Evolutionary conservation across 2,329 filamentous ascomycete genomes (phyloP).

Genomic region (Colletotrichum lini): DNA sequence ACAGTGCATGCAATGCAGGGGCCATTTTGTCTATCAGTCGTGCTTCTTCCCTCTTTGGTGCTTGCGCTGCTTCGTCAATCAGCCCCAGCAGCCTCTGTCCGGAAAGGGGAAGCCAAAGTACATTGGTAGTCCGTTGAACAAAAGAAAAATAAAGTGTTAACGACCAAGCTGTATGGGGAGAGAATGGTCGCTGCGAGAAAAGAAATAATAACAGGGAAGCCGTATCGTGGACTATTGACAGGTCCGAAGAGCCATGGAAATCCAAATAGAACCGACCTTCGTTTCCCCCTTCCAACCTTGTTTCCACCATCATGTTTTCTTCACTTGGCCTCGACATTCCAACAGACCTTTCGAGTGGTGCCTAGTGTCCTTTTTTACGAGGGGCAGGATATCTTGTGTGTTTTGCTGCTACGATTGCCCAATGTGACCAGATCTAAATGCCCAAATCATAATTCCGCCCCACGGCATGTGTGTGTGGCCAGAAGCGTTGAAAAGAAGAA

Average conservation of each 20-base stretch:
- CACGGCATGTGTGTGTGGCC: constrained; percentile 18
- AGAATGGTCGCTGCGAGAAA: constrained; percentile 33
- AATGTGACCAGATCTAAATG: constrained; percentile 35
- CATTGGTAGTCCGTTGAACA: constrained; percentile 21
- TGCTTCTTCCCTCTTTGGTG: constrained; percentile 7
- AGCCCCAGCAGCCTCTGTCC: constrained; percentile 5
- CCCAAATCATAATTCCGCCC: constrained; percentile 38
- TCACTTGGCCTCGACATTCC: constrained; percentile 6
- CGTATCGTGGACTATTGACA: constrained; percentile 15
- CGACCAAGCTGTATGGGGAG: constrained; percentile 35
- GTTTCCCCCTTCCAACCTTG: not conserved
- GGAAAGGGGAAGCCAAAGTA: constrained; percentile 6
- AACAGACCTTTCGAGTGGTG: constrained; percentile 13
- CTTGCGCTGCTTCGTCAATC: constrained; percentile 30
- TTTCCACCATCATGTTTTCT: not conserved
- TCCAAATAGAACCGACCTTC: not conserved
- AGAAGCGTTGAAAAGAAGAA: constrained; percentile 42
- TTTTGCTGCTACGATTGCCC: constrained; percentile 39
- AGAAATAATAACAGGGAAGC: constrained; percentile 4
- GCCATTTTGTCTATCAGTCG: constrained; percentile 22
- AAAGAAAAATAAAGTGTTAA: constrained; percentile 31
- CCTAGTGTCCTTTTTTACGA: constrained; percentile 1
- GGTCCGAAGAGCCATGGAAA: not conserved
- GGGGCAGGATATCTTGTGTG: constrained; percentile 37
- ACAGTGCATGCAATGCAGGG: constrained; percentile 9